Percentiles rank a stretch among this genome's conserved stretches.
Evolutionary conservation across 2,329 filamentous ascomycete genomes (phyloP).

Genomic region (Ilyonectria robusta): DNA sequence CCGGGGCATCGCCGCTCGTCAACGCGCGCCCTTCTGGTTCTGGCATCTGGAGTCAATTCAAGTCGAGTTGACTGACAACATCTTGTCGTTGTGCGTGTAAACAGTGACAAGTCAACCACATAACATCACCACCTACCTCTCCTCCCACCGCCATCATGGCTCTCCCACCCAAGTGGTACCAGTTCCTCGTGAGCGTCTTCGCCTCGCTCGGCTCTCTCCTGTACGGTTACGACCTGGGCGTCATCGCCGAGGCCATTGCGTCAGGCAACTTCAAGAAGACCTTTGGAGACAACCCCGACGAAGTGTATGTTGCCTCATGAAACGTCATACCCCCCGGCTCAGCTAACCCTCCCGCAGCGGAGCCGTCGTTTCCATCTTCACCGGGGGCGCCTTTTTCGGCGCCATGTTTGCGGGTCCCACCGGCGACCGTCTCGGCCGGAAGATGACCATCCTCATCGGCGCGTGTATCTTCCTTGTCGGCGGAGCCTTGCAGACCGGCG

Average conservation of each 20-base stretch:
- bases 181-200: constrained; percentile 61
- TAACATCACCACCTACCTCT: neutral
- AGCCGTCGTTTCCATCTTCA: constrained; percentile 78
- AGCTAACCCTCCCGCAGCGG: constrained; percentile 18
- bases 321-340: neutral
- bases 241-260: constrained; percentile 66
- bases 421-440: constrained; percentile 77
- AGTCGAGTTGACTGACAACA: neutral
- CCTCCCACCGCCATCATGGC: constrained; percentile 49
- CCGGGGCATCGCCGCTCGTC: constrained; percentile 4
- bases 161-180: constrained; percentile 61
- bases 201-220: constrained; percentile 45
- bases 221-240: constrained; percentile 45
- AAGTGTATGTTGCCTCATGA: constrained; percentile 51
- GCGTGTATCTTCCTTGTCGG: constrained; percentile 80
- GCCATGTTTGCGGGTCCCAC: constrained; percentile 73
- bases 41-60: neutral
- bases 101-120: neutral
- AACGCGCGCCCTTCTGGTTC: neutral
- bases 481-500: constrained; percentile 80
- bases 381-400: constrained; percentile 81
- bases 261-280: constrained; percentile 59
- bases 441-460: constrained; percentile 80
- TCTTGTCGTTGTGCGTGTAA: neutral
- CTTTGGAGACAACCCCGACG: constrained; percentile 55